Conservation (phyloP, 148 eudicot genomes). For the Camellia japonica region DNA sequence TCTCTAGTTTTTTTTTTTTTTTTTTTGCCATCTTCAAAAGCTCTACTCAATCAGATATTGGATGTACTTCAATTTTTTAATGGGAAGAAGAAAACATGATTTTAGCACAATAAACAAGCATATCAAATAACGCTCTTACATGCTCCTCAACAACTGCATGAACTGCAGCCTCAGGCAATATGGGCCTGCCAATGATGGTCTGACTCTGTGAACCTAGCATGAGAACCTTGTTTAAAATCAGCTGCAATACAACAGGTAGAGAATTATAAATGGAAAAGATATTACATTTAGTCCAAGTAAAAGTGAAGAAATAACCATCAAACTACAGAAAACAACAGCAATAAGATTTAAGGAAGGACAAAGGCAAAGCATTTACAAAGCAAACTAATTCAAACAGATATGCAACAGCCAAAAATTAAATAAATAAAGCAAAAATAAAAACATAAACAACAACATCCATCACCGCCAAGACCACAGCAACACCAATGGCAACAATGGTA, state of each 20-base stretch:
- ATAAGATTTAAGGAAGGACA: neutral
- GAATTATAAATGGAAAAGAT: neutral
- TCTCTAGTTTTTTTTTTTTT: neutral
- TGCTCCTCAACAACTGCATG: conserved; percentile 97
- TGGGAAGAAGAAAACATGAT: neutral
- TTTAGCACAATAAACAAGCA: neutral
- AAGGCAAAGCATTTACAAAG: neutral
- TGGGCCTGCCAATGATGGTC: conserved; percentile 89
- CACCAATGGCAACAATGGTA: no score
- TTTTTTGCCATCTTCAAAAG: neutral
- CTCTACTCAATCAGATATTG: neutral
- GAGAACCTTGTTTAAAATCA: conserved; percentile 75
- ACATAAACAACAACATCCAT: no score
- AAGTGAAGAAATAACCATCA: conserved; percentile 5
- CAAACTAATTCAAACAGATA: no score
- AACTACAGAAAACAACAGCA: neutral
- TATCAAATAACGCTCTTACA: conserved; percentile 41
- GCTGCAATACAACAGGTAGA: conserved; percentile 43
- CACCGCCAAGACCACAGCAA: no score
- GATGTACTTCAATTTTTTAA: neutral
- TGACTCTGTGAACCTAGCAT: conserved; percentile 79
- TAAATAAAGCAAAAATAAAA: no score
- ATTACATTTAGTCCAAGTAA: neutral
- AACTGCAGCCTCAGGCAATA: conserved; percentile 80
- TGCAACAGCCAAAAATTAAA: no score